Evolutionary conservation across 2,329 filamentous ascomycete species (phyloP), one percentile per base, ranked within the genome.

Genomic region (Aspergillus phoenicis): DNA sequence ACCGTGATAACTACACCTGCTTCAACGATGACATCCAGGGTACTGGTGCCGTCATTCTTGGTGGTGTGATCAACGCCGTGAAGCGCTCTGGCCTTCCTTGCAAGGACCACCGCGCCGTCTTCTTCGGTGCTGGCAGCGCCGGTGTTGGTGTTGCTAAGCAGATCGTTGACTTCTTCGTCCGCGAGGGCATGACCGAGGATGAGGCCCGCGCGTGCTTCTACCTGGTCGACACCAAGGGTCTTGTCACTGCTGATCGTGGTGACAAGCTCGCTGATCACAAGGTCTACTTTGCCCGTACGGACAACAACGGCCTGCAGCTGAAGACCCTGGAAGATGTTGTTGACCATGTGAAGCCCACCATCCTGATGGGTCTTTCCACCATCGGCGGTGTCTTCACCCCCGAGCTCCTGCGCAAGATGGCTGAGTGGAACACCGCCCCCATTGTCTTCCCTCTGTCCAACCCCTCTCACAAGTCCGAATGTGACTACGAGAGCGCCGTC

Each of bases 21-120:
- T 99, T 99, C 87, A 98, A 98, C 78, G 95, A 98, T 74, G 94
- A 99, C 75, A 95, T 99, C 74, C 94, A 98, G 82, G 94, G 94
- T 67, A 98, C 95, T 69, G 95, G 95, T 70, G 93, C 94, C 65
- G 95, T 99, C 72, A 93, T 98, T 64, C 85, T 97, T 58, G 94
- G 86, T 65, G 94, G 94, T 69, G 84, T 90, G 76, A 87, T 91
- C 79, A 86, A 84, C 66, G 84, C 84, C 28, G 92, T 96, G 62
- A 94, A 94, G 80, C 87, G 91, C 63, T 96, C 93, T 13, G 90
- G 89, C 55, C 87, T 97, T 15, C 91, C 92, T 28, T 81, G 93
- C 54, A 90, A 92, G 78, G 92, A 98, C 72, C 95, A 99, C 79
- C 90, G 90, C 58, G 90, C 97, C 39, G 92, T 98, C 67, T 99